Percentiles rank a stretch among this genome's conserved stretches.
These are phyloP conservation scores for Neltuma alba DNA, from an alignment of 306 rosid species.

Conservation along the genomic window DNA sequence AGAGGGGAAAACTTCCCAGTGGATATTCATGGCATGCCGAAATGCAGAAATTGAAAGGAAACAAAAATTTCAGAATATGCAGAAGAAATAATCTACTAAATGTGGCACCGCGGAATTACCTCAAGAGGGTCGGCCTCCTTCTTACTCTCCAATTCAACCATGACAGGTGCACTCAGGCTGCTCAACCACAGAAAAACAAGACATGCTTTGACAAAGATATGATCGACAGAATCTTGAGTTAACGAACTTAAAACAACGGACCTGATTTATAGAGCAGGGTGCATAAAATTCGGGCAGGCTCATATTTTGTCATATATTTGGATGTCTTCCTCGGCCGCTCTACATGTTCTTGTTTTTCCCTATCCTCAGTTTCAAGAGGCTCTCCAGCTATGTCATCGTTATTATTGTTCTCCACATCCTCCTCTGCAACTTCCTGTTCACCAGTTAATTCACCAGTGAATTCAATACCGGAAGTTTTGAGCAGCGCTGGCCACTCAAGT, in stretches of 20 bases:
- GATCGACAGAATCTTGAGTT: background rate
- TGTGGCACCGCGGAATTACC: conserved; percentile 45
- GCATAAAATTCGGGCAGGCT: conserved; percentile 90
- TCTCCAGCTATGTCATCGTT: conserved; percentile 66
- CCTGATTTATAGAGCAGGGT: conserved; percentile 97
- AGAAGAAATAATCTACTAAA: background rate
- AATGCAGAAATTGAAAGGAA: background rate
- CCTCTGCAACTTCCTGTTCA: conserved; percentile 90
- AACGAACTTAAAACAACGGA: conserved; percentile 12
- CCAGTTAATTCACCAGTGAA: conserved; percentile 10
- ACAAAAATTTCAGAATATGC: background rate
- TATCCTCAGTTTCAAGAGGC: conserved; percentile 61
- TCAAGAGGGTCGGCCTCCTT: conserved; percentile 96
- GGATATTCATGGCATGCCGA: background rate
- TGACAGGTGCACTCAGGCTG: conserved; percentile 98
- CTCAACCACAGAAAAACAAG: conserved; percentile 26
- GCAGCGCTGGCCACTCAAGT: no score
- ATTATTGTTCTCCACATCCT: conserved; percentile 66
- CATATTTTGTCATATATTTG: conserved; percentile 89
- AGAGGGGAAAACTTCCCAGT: background rate
- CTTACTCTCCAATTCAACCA: conserved; percentile 98
- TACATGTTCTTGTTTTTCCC: conserved; percentile 50
- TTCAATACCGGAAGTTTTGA: no score
- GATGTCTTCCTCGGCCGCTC: conserved; percentile 82
- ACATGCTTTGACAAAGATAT: conserved; percentile 1